Conservation (phyloP, 768 basidiomycete species). For the Panaeolus cyanescens region DNA sequence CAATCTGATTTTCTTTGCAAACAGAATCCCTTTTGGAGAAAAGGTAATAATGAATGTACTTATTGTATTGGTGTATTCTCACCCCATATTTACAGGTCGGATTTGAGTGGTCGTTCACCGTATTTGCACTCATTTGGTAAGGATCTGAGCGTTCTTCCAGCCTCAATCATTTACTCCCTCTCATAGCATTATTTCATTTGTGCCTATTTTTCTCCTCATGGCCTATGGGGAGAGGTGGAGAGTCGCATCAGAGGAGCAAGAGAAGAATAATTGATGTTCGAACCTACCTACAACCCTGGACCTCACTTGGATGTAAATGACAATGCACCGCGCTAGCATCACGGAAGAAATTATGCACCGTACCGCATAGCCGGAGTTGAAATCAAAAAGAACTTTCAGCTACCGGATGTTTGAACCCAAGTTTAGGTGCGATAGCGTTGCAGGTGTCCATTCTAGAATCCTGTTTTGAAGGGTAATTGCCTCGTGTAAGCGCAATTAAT, state of each 20-base stretch:
- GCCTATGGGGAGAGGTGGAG: slow-evolving; percentile 35
- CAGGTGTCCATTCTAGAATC: too few species aligned
- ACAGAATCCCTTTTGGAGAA: slow-evolving; percentile 38
- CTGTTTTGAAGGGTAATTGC: too few species aligned
- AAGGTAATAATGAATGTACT: slow-evolving; percentile 18
- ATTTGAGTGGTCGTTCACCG: slow-evolving; percentile 38
- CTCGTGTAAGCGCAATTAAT: too few species aligned
- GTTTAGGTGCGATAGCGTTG: too few species aligned
- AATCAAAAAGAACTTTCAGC: too few species aligned
- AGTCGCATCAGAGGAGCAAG: slow-evolving; percentile 23
- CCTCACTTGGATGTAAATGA: background rate
- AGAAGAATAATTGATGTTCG: background rate
- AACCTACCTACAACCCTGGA: background rate
- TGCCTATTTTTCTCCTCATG: slow-evolving; percentile 36
- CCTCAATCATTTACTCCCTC: background rate
- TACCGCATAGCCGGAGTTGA: too few species aligned
- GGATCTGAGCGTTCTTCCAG: slow-evolving; percentile 5
- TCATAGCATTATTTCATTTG: slow-evolving; percentile 31
- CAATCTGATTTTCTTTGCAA: background rate
- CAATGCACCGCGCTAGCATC: background rate
- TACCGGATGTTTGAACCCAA: too few species aligned
- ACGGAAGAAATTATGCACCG: background rate
- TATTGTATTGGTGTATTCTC: background rate
- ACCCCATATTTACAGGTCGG: slow-evolving; percentile 25
- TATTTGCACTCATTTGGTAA: slow-evolving; percentile 37